A percentile compares a stretch with the other conserved stretches of the same genome.
Conservation (phyloP, 805 yeast species). For the Priceomyces medius region DNA sequence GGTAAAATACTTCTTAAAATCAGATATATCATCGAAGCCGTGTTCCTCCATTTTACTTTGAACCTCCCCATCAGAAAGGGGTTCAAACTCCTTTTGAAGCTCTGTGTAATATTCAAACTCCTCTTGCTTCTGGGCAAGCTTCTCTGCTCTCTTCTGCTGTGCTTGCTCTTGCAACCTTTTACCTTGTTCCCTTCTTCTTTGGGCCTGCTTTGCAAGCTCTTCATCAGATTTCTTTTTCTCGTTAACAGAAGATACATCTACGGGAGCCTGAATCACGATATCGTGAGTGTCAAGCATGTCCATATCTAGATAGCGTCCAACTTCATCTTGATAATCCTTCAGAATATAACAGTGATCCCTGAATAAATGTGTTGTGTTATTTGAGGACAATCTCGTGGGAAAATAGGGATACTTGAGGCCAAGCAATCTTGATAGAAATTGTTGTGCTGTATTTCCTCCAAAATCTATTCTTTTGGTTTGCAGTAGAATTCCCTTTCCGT, state of each 20-base stretch:
- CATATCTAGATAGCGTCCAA: conserved; percentile 55
- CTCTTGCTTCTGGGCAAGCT: conserved; percentile 73
- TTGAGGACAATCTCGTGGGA: conserved; percentile 66
- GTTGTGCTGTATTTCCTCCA: conserved; percentile 81
- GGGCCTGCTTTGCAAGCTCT: conserved; percentile 74
- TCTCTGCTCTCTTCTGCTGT: conserved; percentile 76
- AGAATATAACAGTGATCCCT: conserved; percentile 81
- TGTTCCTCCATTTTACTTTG: conserved; percentile 60
- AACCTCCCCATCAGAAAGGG: conserved; percentile 52
- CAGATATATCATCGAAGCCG: conserved; percentile 75
- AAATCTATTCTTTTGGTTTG: conserved; percentile 82
- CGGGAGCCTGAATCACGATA: conserved; percentile 78
- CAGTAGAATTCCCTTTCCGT: conserved; percentile 63
- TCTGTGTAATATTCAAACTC: conserved; percentile 71
- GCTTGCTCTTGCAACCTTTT: conserved; percentile 91
- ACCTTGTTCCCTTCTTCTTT: conserved; percentile 81
- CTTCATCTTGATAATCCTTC: conserved; percentile 61
- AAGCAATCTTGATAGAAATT: conserved; percentile 60
- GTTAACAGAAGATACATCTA: conserved; percentile 56
- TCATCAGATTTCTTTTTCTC: conserved; percentile 78
- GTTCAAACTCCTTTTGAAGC: conserved; percentile 51
- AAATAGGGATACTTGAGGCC: conserved; percentile 88
- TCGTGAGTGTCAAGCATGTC: conserved; percentile 68
- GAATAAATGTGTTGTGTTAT: conserved; percentile 66
- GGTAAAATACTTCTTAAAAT: conserved; percentile 62